A percentile compares a stretch with the other conserved stretches of the same genome.
Evolutionary conservation across 164 flowering plant genomes (phyloP).

Genomic region (Paratinospora sagittata): DNA sequence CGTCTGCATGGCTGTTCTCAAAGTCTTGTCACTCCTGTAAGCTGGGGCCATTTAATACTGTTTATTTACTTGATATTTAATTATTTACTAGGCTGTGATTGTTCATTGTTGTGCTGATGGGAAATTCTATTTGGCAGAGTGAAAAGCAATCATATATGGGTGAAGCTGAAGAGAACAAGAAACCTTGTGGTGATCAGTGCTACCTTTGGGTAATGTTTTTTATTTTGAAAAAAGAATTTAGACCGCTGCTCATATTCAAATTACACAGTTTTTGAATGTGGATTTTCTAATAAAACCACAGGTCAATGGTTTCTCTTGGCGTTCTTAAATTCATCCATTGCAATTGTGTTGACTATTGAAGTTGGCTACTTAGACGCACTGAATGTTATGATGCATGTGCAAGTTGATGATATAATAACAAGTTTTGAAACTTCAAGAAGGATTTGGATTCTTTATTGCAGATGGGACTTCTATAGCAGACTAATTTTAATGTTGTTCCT

Average conservation of each 20-base stretch:
- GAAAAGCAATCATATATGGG: constrained; percentile 55
- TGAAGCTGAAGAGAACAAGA: constrained; percentile 60
- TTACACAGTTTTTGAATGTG: neutral
- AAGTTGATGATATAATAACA: no score
- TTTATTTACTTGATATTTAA: constrained; percentile 3
- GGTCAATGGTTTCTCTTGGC: no score
- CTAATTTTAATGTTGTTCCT: neutral
- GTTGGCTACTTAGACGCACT: no score
- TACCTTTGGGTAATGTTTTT: constrained; percentile 52
- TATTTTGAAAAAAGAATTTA: constrained; percentile 2
- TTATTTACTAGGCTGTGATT: neutral
- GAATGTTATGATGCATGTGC: no score
- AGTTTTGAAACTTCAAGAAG: no score
- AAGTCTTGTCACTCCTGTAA: constrained; percentile 62
- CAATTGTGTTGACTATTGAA: no score
- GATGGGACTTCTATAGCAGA: no score
- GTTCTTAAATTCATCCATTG: no score
- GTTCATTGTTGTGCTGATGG: neutral
- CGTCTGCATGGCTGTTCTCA: constrained; percentile 97
- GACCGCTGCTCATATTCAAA: neutral
- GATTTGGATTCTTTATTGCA: no score
- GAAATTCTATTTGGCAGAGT: constrained; percentile 41
- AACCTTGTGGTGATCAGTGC: constrained; percentile 86
- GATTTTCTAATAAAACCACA: no score
- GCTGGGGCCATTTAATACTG: constrained; percentile 16